Evolutionary conservation across 768 basidiomycete genomes (phyloP).

Genomic region (Mrakia hoshinonis): DNA sequence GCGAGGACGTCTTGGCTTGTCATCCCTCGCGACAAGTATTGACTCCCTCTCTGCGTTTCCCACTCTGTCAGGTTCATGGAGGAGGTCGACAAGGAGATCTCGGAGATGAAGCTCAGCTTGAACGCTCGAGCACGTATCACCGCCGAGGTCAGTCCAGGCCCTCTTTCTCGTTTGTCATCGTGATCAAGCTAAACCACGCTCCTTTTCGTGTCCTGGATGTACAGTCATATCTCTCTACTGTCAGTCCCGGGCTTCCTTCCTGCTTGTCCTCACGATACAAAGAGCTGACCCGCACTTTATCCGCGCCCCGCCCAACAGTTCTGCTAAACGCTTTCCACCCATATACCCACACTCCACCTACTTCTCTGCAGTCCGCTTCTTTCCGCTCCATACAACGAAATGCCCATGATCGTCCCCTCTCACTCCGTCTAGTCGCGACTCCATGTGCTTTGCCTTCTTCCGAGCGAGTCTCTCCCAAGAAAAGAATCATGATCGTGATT

Average conservation of each 20-base stretch:
- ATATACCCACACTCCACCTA: background rate
- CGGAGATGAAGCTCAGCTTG: constrained; percentile 95
- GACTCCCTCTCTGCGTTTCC: background rate
- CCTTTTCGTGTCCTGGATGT: background rate
- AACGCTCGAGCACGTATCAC: constrained; percentile 95
- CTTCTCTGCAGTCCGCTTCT: background rate
- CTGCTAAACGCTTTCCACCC: constrained; percentile 3
- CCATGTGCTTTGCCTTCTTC: background rate
- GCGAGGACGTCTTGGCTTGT: background rate
- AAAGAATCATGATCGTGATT: no score
- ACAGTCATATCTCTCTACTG: constrained; percentile 23
- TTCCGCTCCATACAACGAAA: background rate
- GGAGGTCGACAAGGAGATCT: constrained; percentile 98
- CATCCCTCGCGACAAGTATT: background rate
- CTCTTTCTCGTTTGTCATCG: background rate
- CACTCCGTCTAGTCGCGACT: no score
- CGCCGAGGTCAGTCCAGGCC: constrained; percentile 52
- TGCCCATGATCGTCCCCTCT: constrained; percentile 4
- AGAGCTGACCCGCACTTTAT: background rate
- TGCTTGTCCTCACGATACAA: background rate
- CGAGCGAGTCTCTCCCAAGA: background rate
- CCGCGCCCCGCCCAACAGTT: background rate
- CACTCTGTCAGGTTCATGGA: constrained; percentile 72
- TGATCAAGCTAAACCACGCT: background rate
- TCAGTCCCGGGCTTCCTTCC: background rate